Conservation (phyloP, 306 rosid genomes). For the Lathyrus sativus region DNA sequence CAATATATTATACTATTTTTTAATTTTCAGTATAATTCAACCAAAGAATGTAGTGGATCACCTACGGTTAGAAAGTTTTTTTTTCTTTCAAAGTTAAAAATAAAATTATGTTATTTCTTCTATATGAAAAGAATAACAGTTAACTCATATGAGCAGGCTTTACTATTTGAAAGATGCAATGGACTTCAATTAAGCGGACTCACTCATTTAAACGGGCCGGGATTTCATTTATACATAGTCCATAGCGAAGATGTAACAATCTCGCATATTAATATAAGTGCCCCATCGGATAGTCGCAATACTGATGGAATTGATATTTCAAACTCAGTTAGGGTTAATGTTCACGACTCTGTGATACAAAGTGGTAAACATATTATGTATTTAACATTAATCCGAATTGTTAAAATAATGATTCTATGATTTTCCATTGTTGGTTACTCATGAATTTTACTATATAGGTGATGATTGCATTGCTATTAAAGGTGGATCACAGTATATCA, state of each 20-base stretch:
- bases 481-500: slow-evolving; percentile 33
- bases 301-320: slow-evolving; percentile 43
- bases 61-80: slow-evolving; percentile 23
- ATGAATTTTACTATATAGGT: slow-evolving; percentile 34
- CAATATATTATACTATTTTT: background rate
- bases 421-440: background rate
- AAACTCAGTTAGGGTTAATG: slow-evolving; percentile 2
- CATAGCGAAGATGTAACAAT: slow-evolving; percentile 31
- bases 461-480: slow-evolving; percentile 58
- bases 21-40: slow-evolving; percentile 19
- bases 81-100: background rate
- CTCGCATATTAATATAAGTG: background rate
- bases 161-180: slow-evolving; percentile 32
- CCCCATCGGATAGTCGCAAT: slow-evolving; percentile 23
- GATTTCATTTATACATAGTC: slow-evolving; percentile 1
- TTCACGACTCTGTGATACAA: slow-evolving; percentile 22
- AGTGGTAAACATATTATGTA: slow-evolving; percentile 6
- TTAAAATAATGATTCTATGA: background rate
- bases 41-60: background rate
- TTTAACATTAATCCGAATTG: background rate
- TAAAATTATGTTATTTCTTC: background rate
- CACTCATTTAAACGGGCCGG: slow-evolving; percentile 40
- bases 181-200: slow-evolving; percentile 36
- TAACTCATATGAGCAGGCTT: slow-evolving; percentile 17
- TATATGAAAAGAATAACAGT: no score